phyloP scores from a whole-genome alignment of 1,284 basidiomycete species.

The Ceratobasidium sp. region DNA sequence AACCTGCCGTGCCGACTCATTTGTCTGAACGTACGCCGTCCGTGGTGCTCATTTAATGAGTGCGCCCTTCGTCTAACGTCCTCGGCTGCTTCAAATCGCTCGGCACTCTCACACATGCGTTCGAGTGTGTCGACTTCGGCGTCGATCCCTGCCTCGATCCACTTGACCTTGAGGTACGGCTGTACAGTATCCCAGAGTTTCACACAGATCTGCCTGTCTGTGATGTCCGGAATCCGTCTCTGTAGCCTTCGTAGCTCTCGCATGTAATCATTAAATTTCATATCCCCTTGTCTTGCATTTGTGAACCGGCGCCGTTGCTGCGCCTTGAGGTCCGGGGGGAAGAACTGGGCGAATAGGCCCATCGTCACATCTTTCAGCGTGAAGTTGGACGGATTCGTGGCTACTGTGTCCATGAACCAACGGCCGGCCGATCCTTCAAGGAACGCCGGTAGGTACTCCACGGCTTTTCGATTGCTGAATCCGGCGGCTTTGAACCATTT shows the following conservation, averaged over 20 bases:
- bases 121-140: slow-evolving; percentile 6
- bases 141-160: slow-evolving; percentile 22
- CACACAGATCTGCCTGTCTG: not conserved
- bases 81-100: slow-evolving; percentile 8
- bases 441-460: slow-evolving; percentile 20
- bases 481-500: slow-evolving; percentile 20
- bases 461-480: not conserved
- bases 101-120: slow-evolving; percentile 17
- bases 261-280: slow-evolving; percentile 45
- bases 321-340: slow-evolving; percentile 52
- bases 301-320: slow-evolving; percentile 43
- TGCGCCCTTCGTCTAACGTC: not conserved
- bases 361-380: not conserved
- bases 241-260: not conserved
- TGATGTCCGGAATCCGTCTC: slow-evolving; percentile 7
- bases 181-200: slow-evolving; percentile 35
- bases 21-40: too few relatives aligned
- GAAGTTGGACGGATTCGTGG: slow-evolving; percentile 8
- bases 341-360: slow-evolving; percentile 55
- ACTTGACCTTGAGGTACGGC: slow-evolving; percentile 30
- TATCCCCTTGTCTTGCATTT: slow-evolving; percentile 40
- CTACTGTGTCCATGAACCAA: slow-evolving; percentile 27
- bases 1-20: too few relatives aligned
- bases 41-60: too few relatives aligned
- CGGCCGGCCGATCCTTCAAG: slow-evolving; percentile 12